phyloP scores from a whole-genome alignment of 1,139 yeast species.

The Taphrina wiesneri region DNA sequence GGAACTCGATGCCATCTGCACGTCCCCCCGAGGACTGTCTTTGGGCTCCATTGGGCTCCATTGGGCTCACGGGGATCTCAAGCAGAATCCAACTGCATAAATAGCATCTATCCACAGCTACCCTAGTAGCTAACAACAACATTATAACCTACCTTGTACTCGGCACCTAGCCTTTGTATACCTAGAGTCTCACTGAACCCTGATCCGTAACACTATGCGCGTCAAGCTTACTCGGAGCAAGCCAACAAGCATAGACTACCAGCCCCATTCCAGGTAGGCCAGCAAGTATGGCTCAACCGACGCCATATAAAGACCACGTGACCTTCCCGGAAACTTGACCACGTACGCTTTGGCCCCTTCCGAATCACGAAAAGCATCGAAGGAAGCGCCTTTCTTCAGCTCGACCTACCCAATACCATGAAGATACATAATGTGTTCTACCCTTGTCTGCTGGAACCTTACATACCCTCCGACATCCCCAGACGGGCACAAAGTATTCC shows the following conservation, averaged over 20 bases:
- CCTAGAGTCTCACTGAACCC: too few species aligned
- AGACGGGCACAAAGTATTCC: background rate
- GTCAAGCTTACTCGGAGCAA: background rate
- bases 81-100: too few species aligned
- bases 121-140: too few species aligned
- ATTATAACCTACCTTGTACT: too few species aligned
- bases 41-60: too few species aligned
- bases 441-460: background rate
- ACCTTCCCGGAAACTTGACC: constrained; percentile 22
- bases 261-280: background rate
- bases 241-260: background rate
- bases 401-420: constrained; percentile 10
- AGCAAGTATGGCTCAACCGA: constrained; percentile 14
- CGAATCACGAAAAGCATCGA: background rate
- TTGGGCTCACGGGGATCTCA: too few species aligned
- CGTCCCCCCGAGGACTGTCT: too few species aligned
- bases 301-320: constrained; percentile 4
- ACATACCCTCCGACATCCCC: background rate
- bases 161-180: too few species aligned
- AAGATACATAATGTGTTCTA: constrained; percentile 17
- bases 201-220: too few species aligned
- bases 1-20: too few species aligned
- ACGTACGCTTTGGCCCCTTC: constrained; percentile 12
- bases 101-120: too few species aligned
- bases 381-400: background rate